A percentile compares a stretch with the other conserved stretches of the same genome.
Conservation (phyloP, 441 rosid species). For the Breynia disticha region DNA sequence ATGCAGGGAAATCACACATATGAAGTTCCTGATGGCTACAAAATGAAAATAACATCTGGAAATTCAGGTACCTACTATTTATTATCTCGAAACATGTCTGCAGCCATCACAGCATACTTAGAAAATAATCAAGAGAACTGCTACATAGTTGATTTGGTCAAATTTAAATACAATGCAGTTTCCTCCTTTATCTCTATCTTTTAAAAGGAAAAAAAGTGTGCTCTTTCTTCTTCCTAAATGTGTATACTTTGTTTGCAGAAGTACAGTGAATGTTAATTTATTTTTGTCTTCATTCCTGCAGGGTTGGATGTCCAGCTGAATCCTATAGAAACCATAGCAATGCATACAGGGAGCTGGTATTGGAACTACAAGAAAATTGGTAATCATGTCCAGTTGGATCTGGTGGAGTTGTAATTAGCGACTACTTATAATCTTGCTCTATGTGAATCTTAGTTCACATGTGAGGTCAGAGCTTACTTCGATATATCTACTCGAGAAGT, state of each 20-base stretch:
- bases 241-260: not conserved
- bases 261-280: not conserved
- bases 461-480: constrained; percentile 10
- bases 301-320: constrained; percentile 47
- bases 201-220: too few relatives aligned
- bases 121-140: not conserved
- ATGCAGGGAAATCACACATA: constrained; percentile 72
- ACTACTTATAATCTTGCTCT: constrained; percentile 1
- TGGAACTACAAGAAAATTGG: constrained; percentile 67
- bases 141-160: not conserved
- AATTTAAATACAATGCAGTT: too few relatives aligned
- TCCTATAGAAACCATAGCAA: constrained; percentile 34
- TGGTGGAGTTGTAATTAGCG: constrained; percentile 30
- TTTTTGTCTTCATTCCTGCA: constrained; percentile 17
- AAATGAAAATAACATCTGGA: constrained; percentile 54
- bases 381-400: constrained; percentile 47
- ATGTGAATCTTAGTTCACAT: constrained; percentile 50
- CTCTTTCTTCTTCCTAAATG: too few relatives aligned
- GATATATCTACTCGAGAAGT: constrained; percentile 1
- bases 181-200: too few relatives aligned
- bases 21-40: constrained; percentile 82
- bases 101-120: not conserved
- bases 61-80: constrained; percentile 37
- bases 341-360: constrained; percentile 77
- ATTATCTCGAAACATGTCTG: not conserved